A percentile compares a stretch with the other conserved stretches of the same genome.
Conservation (phyloP, 2,329 filamentous ascomycete genomes). For the Verticillium longisporum region DNA sequence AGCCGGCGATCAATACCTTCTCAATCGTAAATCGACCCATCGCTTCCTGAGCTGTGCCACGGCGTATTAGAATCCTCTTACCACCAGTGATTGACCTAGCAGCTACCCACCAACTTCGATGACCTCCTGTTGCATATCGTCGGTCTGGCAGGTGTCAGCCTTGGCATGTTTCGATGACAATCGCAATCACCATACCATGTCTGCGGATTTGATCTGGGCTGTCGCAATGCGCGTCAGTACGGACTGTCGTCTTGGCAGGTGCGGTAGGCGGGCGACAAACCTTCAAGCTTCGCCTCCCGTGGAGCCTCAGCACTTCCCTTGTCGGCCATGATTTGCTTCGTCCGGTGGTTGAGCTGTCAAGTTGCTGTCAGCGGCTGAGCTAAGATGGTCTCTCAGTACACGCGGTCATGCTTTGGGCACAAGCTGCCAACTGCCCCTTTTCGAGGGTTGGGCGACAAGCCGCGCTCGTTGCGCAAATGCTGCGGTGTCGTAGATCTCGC, state of each 20-base stretch:
- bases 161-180: background rate
- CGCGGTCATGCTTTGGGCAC: background rate
- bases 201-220: slow-evolving; percentile 97
- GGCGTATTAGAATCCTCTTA: background rate
- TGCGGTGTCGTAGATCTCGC: background rate
- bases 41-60: slow-evolving; percentile 49
- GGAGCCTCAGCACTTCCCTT: slow-evolving; percentile 31
- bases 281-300: slow-evolving; percentile 69
- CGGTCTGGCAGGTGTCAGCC: slow-evolving; percentile 56
- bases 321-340: slow-evolving; percentile 27
- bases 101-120: slow-evolving; percentile 81
- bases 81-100: background rate
- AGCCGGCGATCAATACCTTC: slow-evolving; percentile 35
- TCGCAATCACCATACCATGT: slow-evolving; percentile 65
- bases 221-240: slow-evolving; percentile 8
- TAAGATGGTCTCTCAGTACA: background rate
- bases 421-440: background rate
- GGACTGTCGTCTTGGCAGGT: background rate
- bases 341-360: too few species aligned
- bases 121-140: slow-evolving; percentile 94
- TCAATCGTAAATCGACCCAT: slow-evolving; percentile 58
- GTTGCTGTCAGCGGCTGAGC: background rate
- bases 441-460: background rate
- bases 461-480: background rate
- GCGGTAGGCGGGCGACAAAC: slow-evolving; percentile 31